Percentiles rank a stretch among this genome's conserved stretches.
Evolutionary conservation across 176 grass and related monocot species (phyloP).

Genomic region (Avena sativa): DNA sequence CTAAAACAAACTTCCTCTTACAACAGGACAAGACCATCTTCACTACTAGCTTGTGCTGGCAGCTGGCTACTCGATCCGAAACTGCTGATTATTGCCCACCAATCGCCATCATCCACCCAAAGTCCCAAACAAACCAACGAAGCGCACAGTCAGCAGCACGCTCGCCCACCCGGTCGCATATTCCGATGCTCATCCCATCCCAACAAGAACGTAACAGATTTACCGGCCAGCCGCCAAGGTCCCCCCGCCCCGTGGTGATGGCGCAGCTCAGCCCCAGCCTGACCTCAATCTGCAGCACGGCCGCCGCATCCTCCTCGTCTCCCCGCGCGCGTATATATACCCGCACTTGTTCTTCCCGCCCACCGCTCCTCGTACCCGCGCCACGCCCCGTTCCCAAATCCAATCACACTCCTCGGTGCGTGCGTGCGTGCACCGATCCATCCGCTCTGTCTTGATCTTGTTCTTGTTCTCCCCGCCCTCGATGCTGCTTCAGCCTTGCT

Average conservation of each 20-base stretch:
- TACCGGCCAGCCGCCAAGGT: conserved; percentile 7
- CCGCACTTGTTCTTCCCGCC: background rate
- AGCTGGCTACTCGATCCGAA: background rate
- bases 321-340: conserved; percentile 48
- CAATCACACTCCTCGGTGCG: background rate
- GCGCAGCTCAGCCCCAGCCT: background rate
- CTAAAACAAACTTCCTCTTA: background rate
- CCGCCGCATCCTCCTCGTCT: conserved; percentile 3
- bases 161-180: no score
- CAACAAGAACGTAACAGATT: background rate
- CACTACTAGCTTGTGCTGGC: background rate
- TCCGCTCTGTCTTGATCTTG: background rate
- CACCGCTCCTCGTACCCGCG: background rate
- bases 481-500: background rate
- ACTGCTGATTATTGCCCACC: background rate
- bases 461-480: background rate
- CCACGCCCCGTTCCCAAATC: background rate
- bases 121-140: background rate
- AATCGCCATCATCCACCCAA: background rate
- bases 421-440: background rate
- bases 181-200: background rate
- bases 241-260: background rate
- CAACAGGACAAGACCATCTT: background rate
- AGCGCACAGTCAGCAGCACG: background rate
- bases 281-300: background rate